Base-by-base conservation (phyloP, 2,329 filamentous ascomycete genomes). In the Coniochaeta prunicola region DNA sequence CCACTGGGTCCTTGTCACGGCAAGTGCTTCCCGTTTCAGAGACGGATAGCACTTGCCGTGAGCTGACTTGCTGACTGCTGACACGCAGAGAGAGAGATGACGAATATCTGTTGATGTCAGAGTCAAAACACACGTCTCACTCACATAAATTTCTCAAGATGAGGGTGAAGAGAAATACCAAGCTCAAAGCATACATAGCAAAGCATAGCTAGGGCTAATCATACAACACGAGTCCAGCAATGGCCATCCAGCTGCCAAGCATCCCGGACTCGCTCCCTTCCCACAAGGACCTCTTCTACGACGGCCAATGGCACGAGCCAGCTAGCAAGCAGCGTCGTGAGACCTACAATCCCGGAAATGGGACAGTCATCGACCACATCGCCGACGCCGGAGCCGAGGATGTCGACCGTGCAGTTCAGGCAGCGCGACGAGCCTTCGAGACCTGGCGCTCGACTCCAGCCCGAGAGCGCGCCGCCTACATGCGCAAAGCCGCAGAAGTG, bases 401-500 rank as follows among this genome's bases (percentile, higher is more conserved):
- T 24, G 59, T 61, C 24, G 61, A 63, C 21, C 34, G 57, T 33
- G 61, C 61, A 3, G 61, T 61, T 1, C 28, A 48, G 21, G 58
- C 61, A 19, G 61, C 59, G 13, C 55, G 53, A 5, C 31, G 34
- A 3, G 61, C 61, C 7, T 59, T 61, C n/a, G 31, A 33, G 19
- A 30, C 33, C 12, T 61, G 60, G 60, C 42, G 56, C 1, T 34
- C 56, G 13, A 57, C 57, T 10, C 31, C 60, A 24, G 45, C 56
- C 3, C 33, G 36, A 30, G 36, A 57, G 30, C 31, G 58, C 7
- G 59, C 59, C 21, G 30, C 34, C 7, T 58, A 36, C 53, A 26
- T 60, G 24, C 55, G 59, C 10, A 9, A 65, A 63, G 13, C 61
- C 56, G 42, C 59, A 69, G 30, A 63, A 67, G 59, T 57, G 58